Evolutionary conservation across 208 protist species (phyloP).

Genomic region (Vickermania ingenoplastis): DNA sequence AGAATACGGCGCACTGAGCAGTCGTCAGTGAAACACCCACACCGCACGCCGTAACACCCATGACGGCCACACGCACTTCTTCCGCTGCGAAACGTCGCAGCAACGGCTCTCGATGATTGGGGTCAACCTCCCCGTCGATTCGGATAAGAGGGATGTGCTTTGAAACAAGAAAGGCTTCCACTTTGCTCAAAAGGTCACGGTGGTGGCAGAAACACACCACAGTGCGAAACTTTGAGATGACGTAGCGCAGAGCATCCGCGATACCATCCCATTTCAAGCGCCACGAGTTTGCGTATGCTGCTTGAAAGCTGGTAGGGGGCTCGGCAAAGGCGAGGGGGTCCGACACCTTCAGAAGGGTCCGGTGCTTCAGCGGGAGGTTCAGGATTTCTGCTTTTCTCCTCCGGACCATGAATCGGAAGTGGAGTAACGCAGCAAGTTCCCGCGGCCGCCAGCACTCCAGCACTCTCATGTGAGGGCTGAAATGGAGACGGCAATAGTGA

Average conservation of each 20-base stretch:
- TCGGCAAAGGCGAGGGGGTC: conserved; percentile 1
- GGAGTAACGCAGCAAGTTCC: conserved; percentile 43
- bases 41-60: conserved; percentile 70
- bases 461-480: conserved; percentile 47
- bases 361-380: conserved; percentile 60
- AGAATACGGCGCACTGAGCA: conserved; percentile 67
- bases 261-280: conserved; percentile 43
- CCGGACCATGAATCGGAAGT: conserved; percentile 43
- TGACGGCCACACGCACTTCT: conserved; percentile 34
- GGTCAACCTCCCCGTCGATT: conserved; percentile 52
- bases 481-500: conserved; percentile 42
- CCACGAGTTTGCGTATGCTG: conserved; percentile 52
- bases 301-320: conserved; percentile 27
- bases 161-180: conserved; percentile 18
- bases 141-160: conserved; percentile 23
- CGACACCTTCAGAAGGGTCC: conserved; percentile 49
- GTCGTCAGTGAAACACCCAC: conserved; percentile 66
- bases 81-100: conserved; percentile 31
- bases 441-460: conserved; percentile 23
- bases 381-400: conserved; percentile 62
- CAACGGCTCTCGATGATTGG: conserved; percentile 19
- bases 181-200: conserved; percentile 38
- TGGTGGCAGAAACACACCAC: conserved; percentile 79
- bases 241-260: conserved; percentile 42
- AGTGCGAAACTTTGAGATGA: conserved; percentile 34